Evolutionary conservation across 306 rosid species (phyloP), one percentile per base, ranked within the genome.

Genomic region (Pyrus pyrifolia): DNA sequence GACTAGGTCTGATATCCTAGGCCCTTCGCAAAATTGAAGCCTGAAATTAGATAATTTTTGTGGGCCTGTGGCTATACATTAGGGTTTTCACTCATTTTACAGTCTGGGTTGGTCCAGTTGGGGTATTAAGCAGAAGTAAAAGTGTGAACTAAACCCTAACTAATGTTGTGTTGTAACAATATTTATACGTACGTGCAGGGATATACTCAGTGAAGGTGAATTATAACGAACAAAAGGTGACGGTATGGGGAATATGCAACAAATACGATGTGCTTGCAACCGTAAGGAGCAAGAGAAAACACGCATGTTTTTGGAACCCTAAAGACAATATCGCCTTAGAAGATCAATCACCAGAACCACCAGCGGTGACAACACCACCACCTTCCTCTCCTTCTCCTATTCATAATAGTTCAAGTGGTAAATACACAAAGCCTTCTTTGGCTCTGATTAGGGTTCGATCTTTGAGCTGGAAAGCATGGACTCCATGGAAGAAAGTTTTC

Each of bases 201-300:
- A 88, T 93, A 86, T 91, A 93, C 86, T 93, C 98, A 0, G 83
- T 93, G 18, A 91, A 83, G 15, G 92, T 93, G 82, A 96, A 93
- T 70, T 82, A 82, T 55, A 79, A 72, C 72, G 79, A 91, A 80
- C 96, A 93, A 75, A 93, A 93, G 81, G 96, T 88, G 80, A 93
- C 89, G 0, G 94, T 93, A 5, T 90, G 98, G 98, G 97, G 97
- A 83, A 93, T 93, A 82, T 93, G 98, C 85, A 93, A 93, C 88
- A 91, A 91, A 73, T 78, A 83, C 76, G 91, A 90, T 61, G 94
- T 91, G 44, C 79, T 93, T 29, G 85, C 87, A 65, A 90, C 85
- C 3, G 76, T 87, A 1, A 88, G 87, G 61, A 81, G 83, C 86
- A 93, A 93, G 82, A 91, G 98, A 83, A 93, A 88, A 82, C 91